These are phyloP conservation scores for Aureobasidium vineae DNA, from an alignment of 2,329 filamentous ascomycete genomes.

Conservation along the genomic window DNA sequence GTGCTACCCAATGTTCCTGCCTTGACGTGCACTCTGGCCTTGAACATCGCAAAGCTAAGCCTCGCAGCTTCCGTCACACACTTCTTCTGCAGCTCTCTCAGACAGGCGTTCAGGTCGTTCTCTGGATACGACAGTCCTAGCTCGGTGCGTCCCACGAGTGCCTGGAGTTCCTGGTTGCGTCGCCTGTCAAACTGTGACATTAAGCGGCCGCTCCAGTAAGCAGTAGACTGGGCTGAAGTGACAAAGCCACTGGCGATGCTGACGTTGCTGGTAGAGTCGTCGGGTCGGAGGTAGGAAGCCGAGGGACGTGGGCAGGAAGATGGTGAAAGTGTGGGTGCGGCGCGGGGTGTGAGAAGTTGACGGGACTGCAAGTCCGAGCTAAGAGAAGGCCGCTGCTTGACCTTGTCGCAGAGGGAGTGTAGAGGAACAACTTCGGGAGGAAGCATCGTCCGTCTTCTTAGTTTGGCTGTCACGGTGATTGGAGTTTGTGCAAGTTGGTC, in stretches of 20 bases:
- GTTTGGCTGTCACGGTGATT: neutral
- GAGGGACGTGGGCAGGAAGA: neutral
- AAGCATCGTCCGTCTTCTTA: conserved; percentile 14
- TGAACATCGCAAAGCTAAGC: conserved; percentile 22
- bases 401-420: neutral
- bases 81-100: conserved; percentile 11
- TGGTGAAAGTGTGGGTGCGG: neutral
- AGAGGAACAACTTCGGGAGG: neutral
- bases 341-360: neutral
- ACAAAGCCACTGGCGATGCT: neutral
- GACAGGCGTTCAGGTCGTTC: neutral
- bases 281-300: neutral
- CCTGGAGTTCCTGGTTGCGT: conserved; percentile 10
- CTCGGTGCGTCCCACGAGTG: neutral
- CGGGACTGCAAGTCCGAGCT: neutral
- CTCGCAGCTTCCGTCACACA: conserved; percentile 17
- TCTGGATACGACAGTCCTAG: neutral
- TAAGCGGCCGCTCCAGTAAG: conserved; percentile 21
- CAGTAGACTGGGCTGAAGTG: conserved; percentile 4
- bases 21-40: conserved; percentile 2
- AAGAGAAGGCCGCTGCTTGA: neutral
- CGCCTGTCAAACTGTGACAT: conserved; percentile 17
- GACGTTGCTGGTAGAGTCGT: neutral
- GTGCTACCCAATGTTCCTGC: neutral
- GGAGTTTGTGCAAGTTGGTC: neutral